These are phyloP conservation scores for Halophytophthora polymorphica DNA, from an alignment of 352 stramenopile genomes.

Conservation along the genomic window DNA sequence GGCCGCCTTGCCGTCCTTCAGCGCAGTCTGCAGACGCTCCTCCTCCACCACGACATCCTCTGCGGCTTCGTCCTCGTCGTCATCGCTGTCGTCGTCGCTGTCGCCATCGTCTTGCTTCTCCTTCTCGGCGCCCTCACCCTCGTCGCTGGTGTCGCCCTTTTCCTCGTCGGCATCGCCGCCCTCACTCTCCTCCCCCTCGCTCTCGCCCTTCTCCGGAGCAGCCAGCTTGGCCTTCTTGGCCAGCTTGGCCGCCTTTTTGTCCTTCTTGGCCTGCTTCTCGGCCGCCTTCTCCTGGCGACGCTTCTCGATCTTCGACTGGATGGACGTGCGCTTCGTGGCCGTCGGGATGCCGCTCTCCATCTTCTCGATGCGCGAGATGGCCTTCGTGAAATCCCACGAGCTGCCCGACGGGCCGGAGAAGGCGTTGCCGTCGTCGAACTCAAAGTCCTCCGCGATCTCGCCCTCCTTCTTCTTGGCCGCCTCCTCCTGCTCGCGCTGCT, in stretches of 20 bases:
- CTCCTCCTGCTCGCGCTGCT: conserved; percentile 45
- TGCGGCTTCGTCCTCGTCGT: conserved; percentile 46
- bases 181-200: conserved; percentile 19
- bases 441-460: conserved; percentile 79
- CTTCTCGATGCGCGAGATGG: conserved; percentile 81
- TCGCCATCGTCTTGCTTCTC: conserved; percentile 13
- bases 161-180: conserved; percentile 6
- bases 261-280: conserved; percentile 52
- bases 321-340: conserved; percentile 74
- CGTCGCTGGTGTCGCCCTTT: conserved; percentile 19
- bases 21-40: conserved; percentile 55
- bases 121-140: conserved; percentile 31
- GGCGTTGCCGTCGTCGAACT: conserved; percentile 71
- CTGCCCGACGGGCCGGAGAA: conserved; percentile 54
- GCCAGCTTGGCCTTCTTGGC: conserved; percentile 34
- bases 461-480: conserved; percentile 41
- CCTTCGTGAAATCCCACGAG: conserved; percentile 87
- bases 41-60: conserved; percentile 79
- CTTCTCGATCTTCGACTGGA: conserved; percentile 86
- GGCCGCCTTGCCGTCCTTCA: conserved; percentile 57
- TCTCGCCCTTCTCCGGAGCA: conserved; percentile 16
- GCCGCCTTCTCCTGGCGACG: conserved; percentile 67
- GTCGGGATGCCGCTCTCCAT: conserved; percentile 58
- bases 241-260: conserved; percentile 45
- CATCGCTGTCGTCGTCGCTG: conserved; percentile 27